Conservation (phyloP, 148 eudicot genomes). For the Agrostemma githago region DNA sequence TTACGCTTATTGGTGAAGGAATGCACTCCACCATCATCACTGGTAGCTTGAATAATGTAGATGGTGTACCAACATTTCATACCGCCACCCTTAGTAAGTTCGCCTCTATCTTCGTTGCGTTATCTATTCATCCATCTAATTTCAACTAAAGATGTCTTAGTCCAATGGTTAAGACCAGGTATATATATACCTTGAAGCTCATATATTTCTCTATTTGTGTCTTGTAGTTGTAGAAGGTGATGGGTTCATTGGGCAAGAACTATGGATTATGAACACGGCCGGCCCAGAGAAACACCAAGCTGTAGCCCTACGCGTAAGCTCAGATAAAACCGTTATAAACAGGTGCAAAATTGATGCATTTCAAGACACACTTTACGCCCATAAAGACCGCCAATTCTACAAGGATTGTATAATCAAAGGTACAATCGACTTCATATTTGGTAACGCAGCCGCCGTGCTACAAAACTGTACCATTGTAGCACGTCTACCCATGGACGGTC, state of each 20-base stretch:
- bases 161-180: background rate
- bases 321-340: constrained; percentile 33
- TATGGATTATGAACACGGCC: constrained; percentile 13
- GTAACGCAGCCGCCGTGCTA: constrained; percentile 33
- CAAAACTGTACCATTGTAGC: constrained; percentile 22
- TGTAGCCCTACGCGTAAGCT: constrained; percentile 17
- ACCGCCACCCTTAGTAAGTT: constrained; percentile 47
- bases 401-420: constrained; percentile 36
- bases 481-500: background rate
- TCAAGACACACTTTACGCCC: constrained; percentile 26
- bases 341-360: constrained; percentile 36
- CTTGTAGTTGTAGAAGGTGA: background rate
- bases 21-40: constrained; percentile 43
- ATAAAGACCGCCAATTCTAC: constrained; percentile 31
- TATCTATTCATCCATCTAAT: too few species aligned
- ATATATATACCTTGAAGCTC: background rate
- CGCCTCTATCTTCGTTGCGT: background rate
- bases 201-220: background rate
- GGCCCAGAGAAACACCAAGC: constrained; percentile 20
- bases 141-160: too few species aligned
- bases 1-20: constrained; percentile 54
- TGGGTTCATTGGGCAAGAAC: background rate
- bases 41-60: constrained; percentile 32
- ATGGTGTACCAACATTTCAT: constrained; percentile 24
- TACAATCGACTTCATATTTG: constrained; percentile 42